Base-by-base conservation (phyloP, 169 alveolate genomes). In the Besnoitia besnoiti region DNA sequence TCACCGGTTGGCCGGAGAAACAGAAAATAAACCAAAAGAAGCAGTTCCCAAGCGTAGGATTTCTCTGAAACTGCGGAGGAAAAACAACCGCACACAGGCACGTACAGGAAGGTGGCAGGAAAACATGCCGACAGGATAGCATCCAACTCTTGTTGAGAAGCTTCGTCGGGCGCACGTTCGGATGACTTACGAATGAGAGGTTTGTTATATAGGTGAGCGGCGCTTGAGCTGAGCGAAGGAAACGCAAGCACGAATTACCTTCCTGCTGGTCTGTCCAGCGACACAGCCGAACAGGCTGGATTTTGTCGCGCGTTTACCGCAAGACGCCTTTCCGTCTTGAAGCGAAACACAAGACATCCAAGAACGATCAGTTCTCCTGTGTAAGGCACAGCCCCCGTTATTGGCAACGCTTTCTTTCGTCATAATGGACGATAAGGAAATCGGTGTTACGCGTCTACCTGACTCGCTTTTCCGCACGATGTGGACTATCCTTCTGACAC, bases 1-100 rank as follows among this genome's bases (percentile, higher is more conserved):
- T 97, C 33, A 98, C 96, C 42, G 99, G 99, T 84, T 98, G 99
- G 0, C 99, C 99, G 19, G 98, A 94, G 92, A 98, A 96, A 90
- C 99, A 97, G 95, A 98, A 98, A 24, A 97, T 92, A 61, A 97
- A 95, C 99, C 99, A 98, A 91, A 98, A 98, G 59, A 97, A 62
- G 7, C 97, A 93, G 92, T 98, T 98, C 24, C 99, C 99, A 33
- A 97, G 90, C 7, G 97, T 96, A 84, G 95, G 95, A 90, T 96
- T 94, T 44, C 92, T 96, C 92, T 96, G 96, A 47, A 97, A 91
- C 97, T 95, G 97, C 16, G 21, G 49, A 49, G 77, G 79, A 44
- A 42, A 14, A 8, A 40, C 55, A 88, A 33, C 40, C 55, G 33
- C 84, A 40, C 33, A n/a, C 21, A 12, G 82, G 40, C 59, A 82